Evolutionary conservation across 441 rosid genomes (phyloP), one percentile per base, ranked within the genome.

Genomic region (Erodium chrysanthum): DNA sequence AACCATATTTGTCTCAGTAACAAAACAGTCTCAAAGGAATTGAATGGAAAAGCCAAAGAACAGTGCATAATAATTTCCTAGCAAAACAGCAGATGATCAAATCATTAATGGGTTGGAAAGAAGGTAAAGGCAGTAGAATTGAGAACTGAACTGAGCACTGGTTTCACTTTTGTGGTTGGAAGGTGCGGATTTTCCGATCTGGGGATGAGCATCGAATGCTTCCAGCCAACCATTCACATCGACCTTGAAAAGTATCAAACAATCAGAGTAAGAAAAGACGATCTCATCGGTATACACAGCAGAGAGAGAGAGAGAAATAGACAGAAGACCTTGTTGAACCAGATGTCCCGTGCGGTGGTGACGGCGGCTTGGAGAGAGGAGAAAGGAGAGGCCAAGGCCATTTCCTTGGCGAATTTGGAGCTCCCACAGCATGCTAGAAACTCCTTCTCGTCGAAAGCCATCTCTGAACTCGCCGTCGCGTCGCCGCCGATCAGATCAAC

Each of bases 121-220:
- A 20, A 22, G 14, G 31, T 29, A 15, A 0, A 64, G 7, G 54
- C 15, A 23, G 22, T 23, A 2, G 14, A 59, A 29, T 63, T 37
- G 63, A 27, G 66, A 25, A 71, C 80, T 71, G 20, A 84, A 84
- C 89, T 80, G 81, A 77, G 85, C 81, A 71, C 77, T 72, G 67
- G 82, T 54, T 29, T 74, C 52, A 25, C 63, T 70, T 21, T 56
- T 73, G 64, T 74, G 50, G 58, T 70, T 58, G 25, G 77, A 29
- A 25, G 94, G 68, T n/a, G 85, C 73, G 48, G 84, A 71, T 48
- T 83, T 76, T 23, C 96, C 95, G 61, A 91, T 91, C 85, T 73
- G 86, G 79, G 95, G 97, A 78, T 91, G 96, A 68, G 91, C 84
- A 12, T 89, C 70, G 80, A 89, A 91, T 5, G 95, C 95, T 76